Base-by-base conservation (phyloP, 1,284 basidiomycete species). In the Meira nashicola region DNA sequence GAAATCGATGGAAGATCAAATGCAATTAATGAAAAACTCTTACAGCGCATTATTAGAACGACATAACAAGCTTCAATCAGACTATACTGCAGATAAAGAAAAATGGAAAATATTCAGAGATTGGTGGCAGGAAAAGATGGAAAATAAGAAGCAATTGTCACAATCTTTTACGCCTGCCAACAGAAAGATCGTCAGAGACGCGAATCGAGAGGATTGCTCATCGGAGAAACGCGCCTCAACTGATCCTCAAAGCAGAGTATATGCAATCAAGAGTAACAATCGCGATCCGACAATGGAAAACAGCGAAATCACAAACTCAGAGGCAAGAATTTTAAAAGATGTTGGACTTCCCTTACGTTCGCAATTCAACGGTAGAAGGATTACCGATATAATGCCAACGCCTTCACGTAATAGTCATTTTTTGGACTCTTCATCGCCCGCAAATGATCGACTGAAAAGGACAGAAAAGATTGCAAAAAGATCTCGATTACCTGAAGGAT, bases 61-160 rank as follows among this genome's bases (percentile, higher is more conserved):
- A 48, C 46, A 48, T 12, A 23, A 19, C 6, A 21, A n/a, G 21
- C 14, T 53, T 7, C 4, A 53, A 41, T 14, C 12, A 6, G 37
- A 53, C 5, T 53, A 53, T 33, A 5, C 23, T 2, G 37, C 28
- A n/a, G 50, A 53, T 14, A 37, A 14, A 53, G 23, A 53, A 15
- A 33, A 53, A 14, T 53, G 50, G 50, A 53, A 53, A 17, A 39
- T 11, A 19, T 53, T 53, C 23, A 53, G 50, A 39, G 50, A 17
- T n/a, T 53, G 50, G 50, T 53, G 50, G 50, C 19, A 53, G n/a
- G 37, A 5, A 39, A 41, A n/a, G 12, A n/a, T 53, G 12, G 50
- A 39, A 19, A 2, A 28, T n/a, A 53, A 53, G 15, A 28, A 23
- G 25, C 12, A n/a, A 17, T 14, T 12, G 21, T 2, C 8, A 5